Evolutionary conservation across 2,329 filamentous ascomycete genomes (phyloP).

Genomic region (Ceratocystis huliohia): DNA sequence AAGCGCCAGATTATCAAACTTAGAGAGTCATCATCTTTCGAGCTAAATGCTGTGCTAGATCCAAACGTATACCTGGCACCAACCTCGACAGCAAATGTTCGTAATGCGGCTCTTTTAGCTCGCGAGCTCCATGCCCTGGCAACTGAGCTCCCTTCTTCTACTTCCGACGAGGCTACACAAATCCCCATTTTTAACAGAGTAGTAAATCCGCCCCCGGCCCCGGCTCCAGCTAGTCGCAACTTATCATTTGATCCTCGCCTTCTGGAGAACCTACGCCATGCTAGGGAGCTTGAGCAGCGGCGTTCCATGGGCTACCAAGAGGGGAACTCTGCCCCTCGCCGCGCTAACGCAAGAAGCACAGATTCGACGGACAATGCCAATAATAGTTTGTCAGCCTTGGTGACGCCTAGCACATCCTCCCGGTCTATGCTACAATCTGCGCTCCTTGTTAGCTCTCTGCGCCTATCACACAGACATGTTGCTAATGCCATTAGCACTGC

Average conservation of each 20-base stretch:
- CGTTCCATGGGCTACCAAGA: neutral
- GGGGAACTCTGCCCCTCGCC: neutral
- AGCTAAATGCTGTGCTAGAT: neutral
- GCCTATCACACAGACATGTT: neutral
- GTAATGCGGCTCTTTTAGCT: conserved; percentile 11
- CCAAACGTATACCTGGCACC: no score
- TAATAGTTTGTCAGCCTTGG: neutral
- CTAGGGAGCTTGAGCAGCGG: neutral
- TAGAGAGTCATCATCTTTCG: conserved; percentile 35
- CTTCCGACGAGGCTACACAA: neutral
- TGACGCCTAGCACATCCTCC: neutral
- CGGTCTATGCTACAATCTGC: neutral
- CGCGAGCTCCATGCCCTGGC: conserved; percentile 3
- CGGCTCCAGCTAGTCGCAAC: no score
- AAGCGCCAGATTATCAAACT: conserved; percentile 57
- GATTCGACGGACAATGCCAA: neutral
- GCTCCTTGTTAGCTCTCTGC: conserved; percentile 3
- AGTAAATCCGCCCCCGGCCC: no score
- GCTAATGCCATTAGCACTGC: no score
- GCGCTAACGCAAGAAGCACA: neutral
- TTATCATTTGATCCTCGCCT: neutral
- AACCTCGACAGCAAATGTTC: neutral
- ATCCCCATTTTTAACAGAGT: no score
- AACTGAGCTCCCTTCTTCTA: neutral
- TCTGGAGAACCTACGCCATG: neutral